Conservation (phyloP, 176 grass and related monocot species). For the Bolboschoenus planiculmis region DNA sequence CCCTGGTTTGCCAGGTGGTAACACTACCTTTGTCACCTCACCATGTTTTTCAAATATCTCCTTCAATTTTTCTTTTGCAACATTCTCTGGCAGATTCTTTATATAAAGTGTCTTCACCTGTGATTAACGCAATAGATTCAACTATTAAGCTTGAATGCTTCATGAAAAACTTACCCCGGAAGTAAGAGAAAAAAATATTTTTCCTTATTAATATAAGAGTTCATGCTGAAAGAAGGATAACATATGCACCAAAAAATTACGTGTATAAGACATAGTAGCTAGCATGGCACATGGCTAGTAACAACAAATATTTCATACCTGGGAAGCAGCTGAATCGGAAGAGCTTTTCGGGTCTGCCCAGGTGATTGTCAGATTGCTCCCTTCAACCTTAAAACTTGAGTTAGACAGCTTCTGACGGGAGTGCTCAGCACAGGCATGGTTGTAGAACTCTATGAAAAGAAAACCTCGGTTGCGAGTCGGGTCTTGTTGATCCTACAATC, state of each 20-base stretch:
- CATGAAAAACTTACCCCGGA: neutral
- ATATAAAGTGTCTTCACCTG: conserved; percentile 97
- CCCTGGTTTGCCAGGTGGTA: conserved; percentile 81
- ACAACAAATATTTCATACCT: conserved; percentile 32
- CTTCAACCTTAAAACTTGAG: conserved; percentile 77
- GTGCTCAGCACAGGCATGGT: conserved; percentile 90
- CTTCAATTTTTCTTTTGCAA: conserved; percentile 70
- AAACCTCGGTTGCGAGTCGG: conserved; percentile 85
- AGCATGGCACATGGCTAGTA: neutral
- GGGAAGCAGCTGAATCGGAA: conserved; percentile 55
- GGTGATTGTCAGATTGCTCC: conserved; percentile 78
- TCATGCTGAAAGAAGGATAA: neutral
- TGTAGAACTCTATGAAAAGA: conserved; percentile 92
- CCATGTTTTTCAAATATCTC: conserved; percentile 84
- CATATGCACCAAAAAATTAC: neutral
- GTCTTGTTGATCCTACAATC: conserved; percentile 79
- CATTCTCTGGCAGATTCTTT: conserved; percentile 93
- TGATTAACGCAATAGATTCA: neutral
- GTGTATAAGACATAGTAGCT: neutral
- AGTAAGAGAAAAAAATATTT: neutral
- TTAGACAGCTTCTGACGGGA: conserved; percentile 57
- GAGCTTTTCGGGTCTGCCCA: conserved; percentile 90
- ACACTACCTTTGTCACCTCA: conserved; percentile 75
- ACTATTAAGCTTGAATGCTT: neutral
- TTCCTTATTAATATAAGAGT: neutral